These are phyloP conservation scores for Nannochloropsis salina DNA, from an alignment of 108 stramenopile genomes.

Conservation along the genomic window DNA sequence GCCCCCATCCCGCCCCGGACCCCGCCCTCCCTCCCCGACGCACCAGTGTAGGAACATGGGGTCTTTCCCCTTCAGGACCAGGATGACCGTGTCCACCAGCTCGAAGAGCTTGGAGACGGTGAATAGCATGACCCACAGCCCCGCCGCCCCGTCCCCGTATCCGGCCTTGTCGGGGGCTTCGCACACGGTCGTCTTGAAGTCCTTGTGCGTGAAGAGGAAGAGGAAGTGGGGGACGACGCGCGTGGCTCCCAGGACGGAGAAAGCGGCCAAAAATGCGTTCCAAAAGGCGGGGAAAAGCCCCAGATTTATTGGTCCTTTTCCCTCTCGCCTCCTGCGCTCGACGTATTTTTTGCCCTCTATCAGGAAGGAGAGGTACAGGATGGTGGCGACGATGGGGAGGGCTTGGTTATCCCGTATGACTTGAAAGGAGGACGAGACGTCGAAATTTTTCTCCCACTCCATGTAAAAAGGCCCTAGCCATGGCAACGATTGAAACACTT, in stretches of 20 bases:
- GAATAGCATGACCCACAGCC: not conserved
- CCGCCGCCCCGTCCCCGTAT: constrained; percentile 2
- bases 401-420: not conserved
- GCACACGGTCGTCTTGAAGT: not conserved
- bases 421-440: not conserved
- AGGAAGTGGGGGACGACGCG: not conserved
- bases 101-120: not conserved
- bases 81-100: not conserved
- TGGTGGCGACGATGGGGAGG: constrained; percentile 11
- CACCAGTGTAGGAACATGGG: constrained; percentile 14
- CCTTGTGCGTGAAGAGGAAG: not conserved
- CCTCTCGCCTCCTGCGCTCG: not conserved
- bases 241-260: not conserved
- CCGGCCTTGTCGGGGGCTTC: not conserved
- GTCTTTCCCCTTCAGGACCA: constrained; percentile 1
- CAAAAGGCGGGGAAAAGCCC: not conserved
- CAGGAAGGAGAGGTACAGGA: constrained; percentile 19
- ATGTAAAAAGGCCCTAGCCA: not conserved
- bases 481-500: constrained; percentile 1
- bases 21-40: not conserved
- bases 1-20: not conserved
- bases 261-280: not conserved
- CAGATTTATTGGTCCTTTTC: not conserved
- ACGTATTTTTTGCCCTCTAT: constrained; percentile 11
- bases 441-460: constrained; percentile 22